These are phyloP conservation scores for Wickerhamiella allomyrinae DNA, from an alignment of 805 yeast genomes.

Conservation along the genomic window DNA sequence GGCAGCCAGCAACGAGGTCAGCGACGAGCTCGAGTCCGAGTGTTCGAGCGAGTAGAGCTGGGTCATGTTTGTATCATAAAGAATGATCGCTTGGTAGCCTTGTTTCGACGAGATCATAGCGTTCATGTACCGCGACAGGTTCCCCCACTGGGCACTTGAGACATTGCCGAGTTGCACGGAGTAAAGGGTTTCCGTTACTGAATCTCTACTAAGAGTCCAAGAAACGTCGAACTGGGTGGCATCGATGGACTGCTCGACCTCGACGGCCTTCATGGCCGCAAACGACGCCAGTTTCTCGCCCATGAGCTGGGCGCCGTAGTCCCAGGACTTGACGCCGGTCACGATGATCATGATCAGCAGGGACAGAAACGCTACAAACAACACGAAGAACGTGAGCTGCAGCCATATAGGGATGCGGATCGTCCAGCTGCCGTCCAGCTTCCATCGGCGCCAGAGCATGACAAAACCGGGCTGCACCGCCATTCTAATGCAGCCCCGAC, in stretches of 20 bases:
- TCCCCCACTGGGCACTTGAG: conserved; percentile 7
- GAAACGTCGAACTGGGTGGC: neutral
- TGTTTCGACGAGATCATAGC: conserved; percentile 7
- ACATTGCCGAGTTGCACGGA: conserved; percentile 8
- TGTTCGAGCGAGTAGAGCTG: conserved; percentile 5
- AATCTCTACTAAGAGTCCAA: conserved; percentile 3
- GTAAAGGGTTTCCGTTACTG: conserved; percentile 5
- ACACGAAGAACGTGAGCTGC: conserved; percentile 14
- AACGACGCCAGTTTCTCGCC: conserved; percentile 11
- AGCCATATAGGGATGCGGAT: conserved; percentile 12
- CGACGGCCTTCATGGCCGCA: conserved; percentile 13
- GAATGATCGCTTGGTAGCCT: conserved; percentile 6
- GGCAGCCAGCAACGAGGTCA: conserved; percentile 6
- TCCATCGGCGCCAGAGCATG: neutral
- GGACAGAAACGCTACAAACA: conserved; percentile 10
- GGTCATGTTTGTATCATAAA: conserved; percentile 8
- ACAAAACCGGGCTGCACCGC: too few species aligned
- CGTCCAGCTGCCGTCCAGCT: conserved; percentile 2
- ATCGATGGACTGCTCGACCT: conserved; percentile 7
- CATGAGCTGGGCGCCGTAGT: conserved; percentile 10
- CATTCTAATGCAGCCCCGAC: too few species aligned
- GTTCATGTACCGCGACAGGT: conserved; percentile 1
- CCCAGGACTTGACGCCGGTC: conserved; percentile 8
- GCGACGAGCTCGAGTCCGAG: conserved; percentile 1
- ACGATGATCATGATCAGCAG: conserved; percentile 9